A percentile compares a stretch with the other conserved stretches of the same genome.
Evolutionary conservation across 257 asterid genomes (phyloP).

Genomic region (Petunia secreta): DNA sequence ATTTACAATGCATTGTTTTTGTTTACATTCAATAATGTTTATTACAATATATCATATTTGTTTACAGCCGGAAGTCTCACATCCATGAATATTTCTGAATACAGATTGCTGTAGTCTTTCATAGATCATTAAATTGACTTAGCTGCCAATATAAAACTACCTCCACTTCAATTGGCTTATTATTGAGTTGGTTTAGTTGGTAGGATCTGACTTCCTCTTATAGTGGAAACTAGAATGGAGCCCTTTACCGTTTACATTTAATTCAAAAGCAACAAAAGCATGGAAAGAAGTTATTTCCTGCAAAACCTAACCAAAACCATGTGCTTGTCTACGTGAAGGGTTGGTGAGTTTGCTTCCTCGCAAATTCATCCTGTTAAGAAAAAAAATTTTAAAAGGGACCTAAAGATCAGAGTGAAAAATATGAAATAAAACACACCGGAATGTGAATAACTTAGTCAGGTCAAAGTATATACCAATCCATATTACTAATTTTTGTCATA

Average conservation of each 20-base stretch:
- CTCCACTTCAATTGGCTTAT: constrained; percentile 15
- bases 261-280: background rate
- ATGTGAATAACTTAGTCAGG: background rate
- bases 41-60: no score
- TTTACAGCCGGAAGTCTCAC: no score
- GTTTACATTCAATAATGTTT: no score
- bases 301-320: background rate
- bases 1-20: no score
- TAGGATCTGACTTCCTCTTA: constrained; percentile 9
- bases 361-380: background rate
- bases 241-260: background rate
- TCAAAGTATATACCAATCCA: no score
- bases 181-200: background rate
- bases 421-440: background rate
- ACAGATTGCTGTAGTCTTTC: background rate
- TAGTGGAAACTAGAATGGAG: background rate
- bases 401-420: background rate
- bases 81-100: background rate
- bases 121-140: background rate
- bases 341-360: background rate
- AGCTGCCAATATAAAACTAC: background rate
- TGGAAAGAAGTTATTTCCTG: background rate
- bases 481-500: no score
- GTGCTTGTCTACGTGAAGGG: background rate
- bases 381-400: background rate